Evolutionary conservation across 2,329 filamentous ascomycete genomes (phyloP).

Genomic region (Truncatella angustata): DNA sequence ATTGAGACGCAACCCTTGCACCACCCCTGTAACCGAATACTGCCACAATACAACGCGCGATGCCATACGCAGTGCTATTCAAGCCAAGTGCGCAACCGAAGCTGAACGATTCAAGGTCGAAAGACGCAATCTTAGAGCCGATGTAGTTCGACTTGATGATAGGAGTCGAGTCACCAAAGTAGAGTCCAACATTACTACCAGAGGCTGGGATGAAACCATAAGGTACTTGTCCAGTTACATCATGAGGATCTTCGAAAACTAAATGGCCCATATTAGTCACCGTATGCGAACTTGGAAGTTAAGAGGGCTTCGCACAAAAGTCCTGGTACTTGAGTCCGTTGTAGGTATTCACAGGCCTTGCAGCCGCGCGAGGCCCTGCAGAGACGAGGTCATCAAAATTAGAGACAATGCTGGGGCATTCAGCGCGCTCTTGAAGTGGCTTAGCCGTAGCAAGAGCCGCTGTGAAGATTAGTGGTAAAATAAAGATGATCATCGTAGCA

Average conservation of each 20-base stretch:
- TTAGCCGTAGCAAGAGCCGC: neutral
- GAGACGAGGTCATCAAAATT: neutral
- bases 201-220: neutral
- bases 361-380: neutral
- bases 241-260: neutral
- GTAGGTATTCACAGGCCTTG: neutral
- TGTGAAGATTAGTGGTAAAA: neutral
- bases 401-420: neutral
- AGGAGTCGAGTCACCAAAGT: neutral
- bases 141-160: neutral
- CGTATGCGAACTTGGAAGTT: no score
- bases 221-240: neutral
- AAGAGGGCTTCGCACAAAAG: neutral
- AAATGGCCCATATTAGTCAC: neutral
- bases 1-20: neutral
- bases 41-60: neutral
- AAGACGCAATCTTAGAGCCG: neutral
- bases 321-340: constrained; percentile 4
- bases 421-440: neutral
- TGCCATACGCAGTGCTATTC: neutral
- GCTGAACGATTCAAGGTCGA: neutral
- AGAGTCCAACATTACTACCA: neutral
- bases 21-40: neutral
- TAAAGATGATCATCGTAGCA: neutral
- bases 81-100: neutral